phyloP scores from a whole-genome alignment of 164 flowering plant genomes.

The Chimonanthus praecox region DNA sequence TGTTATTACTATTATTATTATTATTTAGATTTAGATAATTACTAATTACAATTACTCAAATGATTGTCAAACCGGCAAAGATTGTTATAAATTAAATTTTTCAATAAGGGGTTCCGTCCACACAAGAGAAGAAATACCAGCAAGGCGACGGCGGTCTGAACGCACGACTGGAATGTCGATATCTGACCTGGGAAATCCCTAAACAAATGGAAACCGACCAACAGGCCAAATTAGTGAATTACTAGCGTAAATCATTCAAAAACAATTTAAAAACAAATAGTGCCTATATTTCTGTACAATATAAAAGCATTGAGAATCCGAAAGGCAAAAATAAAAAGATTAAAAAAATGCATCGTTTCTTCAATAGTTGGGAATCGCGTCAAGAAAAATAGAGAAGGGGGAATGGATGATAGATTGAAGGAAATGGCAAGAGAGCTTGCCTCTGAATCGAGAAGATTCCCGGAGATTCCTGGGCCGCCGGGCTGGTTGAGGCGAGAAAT shows the following conservation, averaged over 20 bases:
- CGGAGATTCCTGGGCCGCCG: slow-evolving; percentile 85
- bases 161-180: slow-evolving; percentile 65
- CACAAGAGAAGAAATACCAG: slow-evolving; percentile 33
- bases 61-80: too few relatives aligned
- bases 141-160: slow-evolving; percentile 68
- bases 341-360: background rate
- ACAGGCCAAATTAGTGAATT: background rate
- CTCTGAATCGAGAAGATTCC: slow-evolving; percentile 80
- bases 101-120: too few relatives aligned
- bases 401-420: background rate
- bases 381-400: background rate
- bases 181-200: slow-evolving; percentile 91
- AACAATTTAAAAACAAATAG: background rate
- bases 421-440: slow-evolving; percentile 15
- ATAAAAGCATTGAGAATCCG: background rate
- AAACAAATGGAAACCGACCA: background rate
- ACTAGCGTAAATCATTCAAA: background rate
- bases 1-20: too few relatives aligned
- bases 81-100: too few relatives aligned
- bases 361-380: too few relatives aligned
- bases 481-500: slow-evolving; percentile 61
- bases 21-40: too few relatives aligned
- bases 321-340: background rate
- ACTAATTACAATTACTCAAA: too few relatives aligned
- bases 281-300: too few relatives aligned